Percentiles rank a stretch among this genome's conserved stretches.
Evolutionary conservation across 2,329 filamentous ascomycete genomes (phyloP).

Genomic region (Diplodia seriata): DNA sequence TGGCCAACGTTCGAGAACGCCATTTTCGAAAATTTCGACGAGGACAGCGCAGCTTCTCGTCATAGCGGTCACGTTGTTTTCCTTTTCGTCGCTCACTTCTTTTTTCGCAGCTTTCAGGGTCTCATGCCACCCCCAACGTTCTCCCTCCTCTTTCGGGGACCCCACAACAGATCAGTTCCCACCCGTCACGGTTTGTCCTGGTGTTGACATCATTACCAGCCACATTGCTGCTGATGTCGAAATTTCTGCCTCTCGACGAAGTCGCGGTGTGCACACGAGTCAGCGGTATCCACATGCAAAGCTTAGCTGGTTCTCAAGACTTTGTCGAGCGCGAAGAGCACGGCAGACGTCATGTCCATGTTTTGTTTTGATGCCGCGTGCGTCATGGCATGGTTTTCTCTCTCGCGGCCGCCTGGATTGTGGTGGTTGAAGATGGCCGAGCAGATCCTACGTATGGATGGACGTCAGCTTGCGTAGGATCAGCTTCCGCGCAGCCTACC

Average conservation of each 20-base stretch:
- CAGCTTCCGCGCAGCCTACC: no score
- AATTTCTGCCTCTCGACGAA: neutral
- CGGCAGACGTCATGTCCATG: no score
- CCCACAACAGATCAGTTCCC: slow-evolving; percentile 10
- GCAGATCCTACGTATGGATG: no score
- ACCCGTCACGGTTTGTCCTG: neutral
- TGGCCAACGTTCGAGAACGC: slow-evolving; percentile 20
- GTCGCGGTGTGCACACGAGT: slow-evolving; percentile 12
- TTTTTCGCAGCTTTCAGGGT: neutral
- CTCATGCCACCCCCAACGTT: neutral
- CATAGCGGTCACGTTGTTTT: slow-evolving; percentile 1
- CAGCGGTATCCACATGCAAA: slow-evolving; percentile 11
- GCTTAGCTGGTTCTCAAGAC: no score
- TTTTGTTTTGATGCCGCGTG: no score
- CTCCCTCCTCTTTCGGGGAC: neutral
- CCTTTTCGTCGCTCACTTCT: neutral
- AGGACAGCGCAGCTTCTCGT: slow-evolving; percentile 23
- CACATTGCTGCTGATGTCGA: neutral
- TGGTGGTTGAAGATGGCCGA: no score
- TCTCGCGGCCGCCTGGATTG: no score
- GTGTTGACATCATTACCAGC: slow-evolving; percentile 20
- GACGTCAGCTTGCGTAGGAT: no score
- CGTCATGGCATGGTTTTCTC: no score
- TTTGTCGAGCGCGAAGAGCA: no score
- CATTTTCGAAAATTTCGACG: neutral